Base-by-base conservation (phyloP, 2,329 filamentous ascomycete genomes). In the Malbranchea cinnamomea region DNA sequence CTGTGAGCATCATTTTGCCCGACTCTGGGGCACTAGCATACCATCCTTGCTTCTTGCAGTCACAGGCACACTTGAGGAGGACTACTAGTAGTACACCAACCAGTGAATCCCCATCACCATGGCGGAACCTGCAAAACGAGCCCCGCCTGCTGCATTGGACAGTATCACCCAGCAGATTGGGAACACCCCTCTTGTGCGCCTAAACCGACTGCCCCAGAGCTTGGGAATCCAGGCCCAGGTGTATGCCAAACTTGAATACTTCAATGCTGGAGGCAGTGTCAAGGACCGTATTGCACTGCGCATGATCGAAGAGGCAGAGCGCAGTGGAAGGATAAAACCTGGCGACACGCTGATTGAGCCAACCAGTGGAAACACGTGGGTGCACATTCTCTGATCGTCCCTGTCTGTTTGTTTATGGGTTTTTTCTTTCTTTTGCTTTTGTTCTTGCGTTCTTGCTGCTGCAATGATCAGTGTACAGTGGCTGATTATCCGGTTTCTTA, bases 261-360 rank as follows among this genome's bases (percentile, higher is more conserved):
- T 93, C 68, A 93, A 91, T 60, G 83, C 85, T 8, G 85, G 85
- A 34, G 85, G 85, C 41, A 89, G 80, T 50, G 80, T 93, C 49
- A 94, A 94, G 59, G 85, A 94, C 59, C 71, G 85, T 37, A 98
- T 98, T 52, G 89, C 89, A 13, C 62, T 94, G 52, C 80, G 89
- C 49, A 98, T 98, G 89, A 79, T 98, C 38, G 85, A 95, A 59
- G 80, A 87, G 54, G 89, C 89, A 9, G 89, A 98, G 67, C 74
- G 72, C 50, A 77, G 71, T 30, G 89, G 89, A 26, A 75, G 87
- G 41, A 94, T 98, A 60, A 94, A 89, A 68, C 89, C 89, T 16
- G 89, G 87, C 33, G 85, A 95, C 59, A 95, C 84, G 30, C 63
- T 98, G 48, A 98, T 98, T 50, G 89, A 98, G 68, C 89, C 89